phyloP scores from a whole-genome alignment of 2,329 filamentous ascomycete species.

The Sclerotinia minor region DNA sequence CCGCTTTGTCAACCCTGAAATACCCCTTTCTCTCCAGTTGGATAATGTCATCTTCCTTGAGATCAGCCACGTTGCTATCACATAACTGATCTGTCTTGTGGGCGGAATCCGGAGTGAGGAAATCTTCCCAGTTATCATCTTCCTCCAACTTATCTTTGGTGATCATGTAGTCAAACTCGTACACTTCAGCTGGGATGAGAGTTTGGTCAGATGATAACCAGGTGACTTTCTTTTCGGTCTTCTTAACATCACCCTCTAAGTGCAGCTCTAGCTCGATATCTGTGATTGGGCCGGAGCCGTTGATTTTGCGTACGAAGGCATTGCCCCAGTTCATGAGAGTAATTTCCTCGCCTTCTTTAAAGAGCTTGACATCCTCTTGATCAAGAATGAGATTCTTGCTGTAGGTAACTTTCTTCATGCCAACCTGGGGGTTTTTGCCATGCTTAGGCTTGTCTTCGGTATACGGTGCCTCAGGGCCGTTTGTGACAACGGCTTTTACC shows the following conservation, averaged over 20 bases:
- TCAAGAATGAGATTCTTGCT: constrained; percentile 76
- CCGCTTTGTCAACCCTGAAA: constrained; percentile 75
- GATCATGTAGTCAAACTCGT: constrained; percentile 93
- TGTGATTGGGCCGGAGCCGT: constrained; percentile 60
- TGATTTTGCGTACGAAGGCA: constrained; percentile 71
- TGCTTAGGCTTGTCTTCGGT: constrained; percentile 81
- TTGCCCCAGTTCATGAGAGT: constrained; percentile 98
- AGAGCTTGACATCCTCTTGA: constrained; percentile 79
- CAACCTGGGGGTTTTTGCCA: constrained; percentile 82
- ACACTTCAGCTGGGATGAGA: constrained; percentile 78
- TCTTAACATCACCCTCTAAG: constrained; percentile 88
- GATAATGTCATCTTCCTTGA: constrained; percentile 88
- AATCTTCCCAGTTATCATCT: constrained; percentile 82
- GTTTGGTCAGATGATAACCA: constrained; percentile 82
- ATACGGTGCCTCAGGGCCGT: constrained; percentile 61
- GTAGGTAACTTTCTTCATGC: constrained; percentile 81
- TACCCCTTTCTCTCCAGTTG: constrained; percentile 94
- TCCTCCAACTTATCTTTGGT: constrained; percentile 93
- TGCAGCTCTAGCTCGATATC: constrained; percentile 81
- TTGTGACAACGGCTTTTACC: constrained; percentile 69
- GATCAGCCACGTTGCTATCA: constrained; percentile 73
- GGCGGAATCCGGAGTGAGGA: constrained; percentile 71
- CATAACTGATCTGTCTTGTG: constrained; percentile 73
- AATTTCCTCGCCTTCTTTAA: constrained; percentile 84
- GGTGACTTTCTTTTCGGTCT: constrained; percentile 94